Evolutionary conservation across 495 filamentous ascomycete genomes (phyloP), one percentile per base, ranked within the genome.

Genomic region (Elaphomyces granulatus): DNA sequence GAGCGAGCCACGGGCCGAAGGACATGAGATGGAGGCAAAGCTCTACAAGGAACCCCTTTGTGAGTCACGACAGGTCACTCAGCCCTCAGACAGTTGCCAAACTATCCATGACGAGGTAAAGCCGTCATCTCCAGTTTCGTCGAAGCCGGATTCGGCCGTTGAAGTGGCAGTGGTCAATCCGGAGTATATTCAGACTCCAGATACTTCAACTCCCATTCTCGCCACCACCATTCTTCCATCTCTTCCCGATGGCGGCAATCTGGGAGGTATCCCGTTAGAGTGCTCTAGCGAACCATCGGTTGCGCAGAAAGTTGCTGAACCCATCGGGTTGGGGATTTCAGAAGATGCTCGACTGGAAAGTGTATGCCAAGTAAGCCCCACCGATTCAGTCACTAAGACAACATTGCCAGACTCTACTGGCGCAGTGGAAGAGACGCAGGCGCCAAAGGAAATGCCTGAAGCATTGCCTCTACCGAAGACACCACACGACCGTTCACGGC

Each of bases 91-190:
- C 6, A 28, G 23, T 28, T 6, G 12, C n/a, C n/a, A n/a, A n/a
- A n/a, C n/a, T n/a, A n/a, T n/a, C 23, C 40, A 18, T 26, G 30
- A 33, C 32, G 41, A 39, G 12, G 32, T 37, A 8, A 42, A 37
- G 20, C 34, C 43, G 18, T 3, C 20, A 20, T 32, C 45, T 33
- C 32, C 46, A 12, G 39, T 23, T 36, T 32, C 36, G 8, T 33
- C 52, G 6, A 43, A 53, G 15, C 37, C 47, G 8, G 53, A 59
- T 23, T 36, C 49, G 8, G 49, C 38, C 4, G 44, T 49, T 21
- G 52, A 59, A 4, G 43, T 42, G 33, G 34, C 36, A 12, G 36
- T 43, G 36, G 36, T 50, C 31, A 45, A 46, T 37, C 41, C 39
- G n/a, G 47, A 53, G n/a, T n/a, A n/a, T n/a, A n/a, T n/a, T n/a